Evolutionary conservation across 306 rosid species (phyloP), one percentile per base, ranked within the genome.

Genomic region (Rubus idaeus): DNA sequence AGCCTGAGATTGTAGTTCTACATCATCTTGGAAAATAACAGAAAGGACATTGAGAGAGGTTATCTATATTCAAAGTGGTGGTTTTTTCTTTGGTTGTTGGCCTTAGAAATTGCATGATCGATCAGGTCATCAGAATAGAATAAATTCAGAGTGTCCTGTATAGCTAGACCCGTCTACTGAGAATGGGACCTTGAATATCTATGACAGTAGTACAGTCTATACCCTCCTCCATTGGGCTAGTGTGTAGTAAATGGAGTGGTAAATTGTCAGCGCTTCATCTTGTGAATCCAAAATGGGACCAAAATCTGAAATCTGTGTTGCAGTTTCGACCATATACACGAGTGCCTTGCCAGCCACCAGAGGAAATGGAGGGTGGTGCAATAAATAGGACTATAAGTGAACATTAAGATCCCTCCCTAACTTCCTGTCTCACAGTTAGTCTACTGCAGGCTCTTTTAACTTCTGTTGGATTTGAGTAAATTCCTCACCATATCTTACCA

Each of bases 191-290:
- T 14, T 0, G 68, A 63, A 14, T 35, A 63, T 63, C 68, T 63
- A 35, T 30, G 44, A 62, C 68, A 30, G 45, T 5, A 62, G 66
- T 20, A 26, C 3, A 23, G 44, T 62, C 20, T 35, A 35, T n/a
- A 62, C 68, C 21, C 2, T 62, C 42, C 67, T 1, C 44, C 20
- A 37, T 35, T 35, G 44, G 11, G n/a, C 11, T 63, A 3, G 46
- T 63, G 46, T 9, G 26, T 63, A 63, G 46, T 37, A 37, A 37
- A 37, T 37, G 10, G 21, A 17, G 45, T 11, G 26, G 67, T 63
- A 63, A 63, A 37, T 63, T 63, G 20, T 39, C 11, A 63, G 68
- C 23, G 68, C 68, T 63, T 63, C 68, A 7, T 63, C 68, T 16
- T 63, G 68, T 63, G 68, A 63, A 63, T 12, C 7, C 16, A 26